Evolutionary conservation across 345 rosid species (phyloP).

Genomic region (Linum tenue): DNA sequence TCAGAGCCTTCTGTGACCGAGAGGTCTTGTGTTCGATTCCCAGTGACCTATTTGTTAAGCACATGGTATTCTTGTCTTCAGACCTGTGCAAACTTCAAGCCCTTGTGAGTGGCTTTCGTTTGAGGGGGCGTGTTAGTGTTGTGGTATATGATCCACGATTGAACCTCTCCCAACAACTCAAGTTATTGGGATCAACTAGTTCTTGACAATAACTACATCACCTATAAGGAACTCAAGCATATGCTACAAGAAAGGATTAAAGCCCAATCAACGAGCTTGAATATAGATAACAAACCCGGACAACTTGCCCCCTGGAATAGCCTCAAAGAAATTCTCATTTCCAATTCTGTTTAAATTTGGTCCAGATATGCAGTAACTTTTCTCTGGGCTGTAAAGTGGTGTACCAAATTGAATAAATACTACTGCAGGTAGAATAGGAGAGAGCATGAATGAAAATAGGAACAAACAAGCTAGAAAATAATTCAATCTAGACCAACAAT

Average conservation of each 20-base stretch:
- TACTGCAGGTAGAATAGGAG: constrained; percentile 10
- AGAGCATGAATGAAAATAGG: not conserved
- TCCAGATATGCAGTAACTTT: constrained; percentile 79
- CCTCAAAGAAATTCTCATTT: constrained; percentile 58
- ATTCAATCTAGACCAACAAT: constrained; percentile 43
- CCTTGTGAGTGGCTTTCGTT: no score
- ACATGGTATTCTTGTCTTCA: no score
- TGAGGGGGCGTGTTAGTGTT: no score
- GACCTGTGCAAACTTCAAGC: no score
- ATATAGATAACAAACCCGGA: constrained; percentile 49
- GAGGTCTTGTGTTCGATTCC: no score
- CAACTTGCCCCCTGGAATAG: constrained; percentile 63
- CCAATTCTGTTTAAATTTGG: constrained; percentile 63
- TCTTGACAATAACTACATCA: no score
- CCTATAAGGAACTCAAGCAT: not conserved
- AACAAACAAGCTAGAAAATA: not conserved
- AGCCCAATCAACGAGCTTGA: constrained; percentile 3
- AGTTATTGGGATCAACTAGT: no score
- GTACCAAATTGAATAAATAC: constrained; percentile 10
- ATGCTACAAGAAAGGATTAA: not conserved
- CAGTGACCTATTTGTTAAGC: no score
- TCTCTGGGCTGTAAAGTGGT: constrained; percentile 58
- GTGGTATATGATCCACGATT: no score
- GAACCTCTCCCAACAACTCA: no score
- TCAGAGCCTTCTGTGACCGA: no score